These are phyloP conservation scores for Trifolium subterraneum DNA, from an alignment of 306 rosid genomes.

Conservation along the genomic window DNA sequence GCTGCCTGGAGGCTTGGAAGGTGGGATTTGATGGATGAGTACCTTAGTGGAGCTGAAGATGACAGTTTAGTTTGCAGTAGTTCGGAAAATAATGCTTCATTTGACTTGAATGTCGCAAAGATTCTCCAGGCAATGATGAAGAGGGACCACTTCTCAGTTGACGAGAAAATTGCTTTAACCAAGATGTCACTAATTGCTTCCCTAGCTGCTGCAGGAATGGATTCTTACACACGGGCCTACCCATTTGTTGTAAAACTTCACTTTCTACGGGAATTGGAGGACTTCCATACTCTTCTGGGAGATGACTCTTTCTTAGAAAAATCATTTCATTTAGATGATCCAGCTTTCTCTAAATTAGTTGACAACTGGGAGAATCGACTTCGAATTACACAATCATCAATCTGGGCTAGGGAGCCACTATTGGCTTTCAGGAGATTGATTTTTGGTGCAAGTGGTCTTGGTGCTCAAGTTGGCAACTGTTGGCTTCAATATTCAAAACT, in stretches of 20 bases:
- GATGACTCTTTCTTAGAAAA: conserved; percentile 87
- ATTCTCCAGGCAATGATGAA: conserved; percentile 98
- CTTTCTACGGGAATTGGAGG: conserved; percentile 87
- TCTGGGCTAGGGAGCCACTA: conserved; percentile 98
- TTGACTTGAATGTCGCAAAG: conserved; percentile 91
- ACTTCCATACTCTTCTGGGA: conserved; percentile 77
- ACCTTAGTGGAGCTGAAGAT: conserved; percentile 87
- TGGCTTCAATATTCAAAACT: conserved; percentile 99
- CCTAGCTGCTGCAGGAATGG: conserved; percentile 98
- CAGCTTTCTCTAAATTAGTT: conserved; percentile 64
- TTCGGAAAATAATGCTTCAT: conserved; percentile 90
- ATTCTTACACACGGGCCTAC: conserved; percentile 90
- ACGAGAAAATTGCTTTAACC: conserved; percentile 83
- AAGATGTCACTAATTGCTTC: conserved; percentile 93
- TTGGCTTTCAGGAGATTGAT: conserved; percentile 86
- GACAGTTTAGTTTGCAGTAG: conserved; percentile 84
- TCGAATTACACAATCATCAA: conserved; percentile 83
- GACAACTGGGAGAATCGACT: conserved; percentile 93
- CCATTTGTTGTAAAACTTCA: conserved; percentile 96
- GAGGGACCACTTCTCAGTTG: conserved; percentile 86
- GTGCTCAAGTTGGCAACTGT: conserved; percentile 91
- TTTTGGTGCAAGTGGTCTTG: conserved; percentile 75
- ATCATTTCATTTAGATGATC: conserved; percentile 67
- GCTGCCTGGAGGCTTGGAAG: conserved; percentile 99
- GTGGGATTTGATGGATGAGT: conserved; percentile 99